phyloP scores from a whole-genome alignment of 257 asterid genomes.

The Primulina tabacum region DNA sequence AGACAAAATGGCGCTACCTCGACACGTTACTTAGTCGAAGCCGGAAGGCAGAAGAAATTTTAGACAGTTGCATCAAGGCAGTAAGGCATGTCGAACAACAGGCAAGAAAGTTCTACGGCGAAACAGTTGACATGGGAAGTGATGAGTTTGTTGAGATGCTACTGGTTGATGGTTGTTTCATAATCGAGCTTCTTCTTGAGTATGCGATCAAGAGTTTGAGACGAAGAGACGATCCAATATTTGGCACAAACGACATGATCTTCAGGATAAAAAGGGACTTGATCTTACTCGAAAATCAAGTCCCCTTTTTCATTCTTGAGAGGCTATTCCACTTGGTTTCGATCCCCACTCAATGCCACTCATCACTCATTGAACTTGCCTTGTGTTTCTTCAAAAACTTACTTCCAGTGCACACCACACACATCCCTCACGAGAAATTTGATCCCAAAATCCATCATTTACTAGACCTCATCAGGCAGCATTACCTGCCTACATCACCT shows the following conservation, averaged over 20 bases:
- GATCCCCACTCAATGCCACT: slow-evolving; percentile 28
- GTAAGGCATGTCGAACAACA: slow-evolving; percentile 33
- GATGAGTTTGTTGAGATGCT: slow-evolving; percentile 43
- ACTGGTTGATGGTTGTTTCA: slow-evolving; percentile 49
- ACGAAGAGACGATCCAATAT: slow-evolving; percentile 52
- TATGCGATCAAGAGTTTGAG: slow-evolving; percentile 31
- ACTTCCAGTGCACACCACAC: slow-evolving; percentile 25
- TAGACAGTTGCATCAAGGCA: slow-evolving; percentile 38
- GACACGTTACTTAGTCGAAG: slow-evolving; percentile 35
- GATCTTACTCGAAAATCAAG: slow-evolving; percentile 47
- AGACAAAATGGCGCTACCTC: slow-evolving; percentile 48
- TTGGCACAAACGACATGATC: slow-evolving; percentile 21
- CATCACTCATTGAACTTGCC: slow-evolving; percentile 41
- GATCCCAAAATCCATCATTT: slow-evolving; percentile 38
- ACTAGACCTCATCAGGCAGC: slow-evolving; percentile 49
- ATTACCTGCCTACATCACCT: slow-evolving; percentile 37
- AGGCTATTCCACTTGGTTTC: slow-evolving; percentile 41
- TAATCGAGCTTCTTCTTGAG: slow-evolving; percentile 51
- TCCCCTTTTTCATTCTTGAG: slow-evolving; percentile 50
- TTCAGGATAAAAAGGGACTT: slow-evolving; percentile 38
- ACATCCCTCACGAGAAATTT: background rate
- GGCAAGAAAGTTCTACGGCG: slow-evolving; percentile 44
- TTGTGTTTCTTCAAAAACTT: slow-evolving; percentile 40
- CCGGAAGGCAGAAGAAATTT: slow-evolving; percentile 32
- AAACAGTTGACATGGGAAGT: slow-evolving; percentile 29